Percentiles rank a stretch among this genome's conserved stretches.
Evolutionary conservation across 306 rosid species (phyloP).

Genomic region (Vachellia pachyceras): DNA sequence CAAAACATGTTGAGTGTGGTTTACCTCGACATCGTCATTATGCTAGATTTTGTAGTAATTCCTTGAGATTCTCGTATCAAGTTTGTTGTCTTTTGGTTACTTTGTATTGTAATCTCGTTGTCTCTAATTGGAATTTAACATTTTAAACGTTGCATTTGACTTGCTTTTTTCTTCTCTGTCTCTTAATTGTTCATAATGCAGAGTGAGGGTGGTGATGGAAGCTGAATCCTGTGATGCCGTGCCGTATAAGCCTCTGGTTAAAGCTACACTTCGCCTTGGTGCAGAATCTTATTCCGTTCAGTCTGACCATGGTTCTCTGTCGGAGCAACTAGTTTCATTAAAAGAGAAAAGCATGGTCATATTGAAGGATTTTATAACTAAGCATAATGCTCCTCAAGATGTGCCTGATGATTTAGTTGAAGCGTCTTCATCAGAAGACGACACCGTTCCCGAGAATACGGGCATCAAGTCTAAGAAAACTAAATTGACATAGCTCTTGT

Average conservation of each 20-base stretch:
- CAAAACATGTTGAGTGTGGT: background rate
- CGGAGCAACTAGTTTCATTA: constrained; percentile 71
- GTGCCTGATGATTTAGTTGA: constrained; percentile 81
- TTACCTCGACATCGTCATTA: background rate
- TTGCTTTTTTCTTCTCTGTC: background rate
- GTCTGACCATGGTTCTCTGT: constrained; percentile 53
- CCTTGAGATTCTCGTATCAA: background rate
- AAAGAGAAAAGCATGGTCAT: constrained; percentile 77
- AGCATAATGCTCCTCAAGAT: constrained; percentile 77
- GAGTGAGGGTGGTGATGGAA: constrained; percentile 45
- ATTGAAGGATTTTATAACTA: constrained; percentile 83
- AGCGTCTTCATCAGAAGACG: constrained; percentile 69
- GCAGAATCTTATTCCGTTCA: constrained; percentile 59
- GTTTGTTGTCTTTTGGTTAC: constrained; percentile 27
- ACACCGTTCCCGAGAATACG: constrained; percentile 57
- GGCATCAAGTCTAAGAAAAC: constrained; percentile 69
- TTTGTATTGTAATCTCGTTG: constrained; percentile 19
- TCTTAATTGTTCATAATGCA: constrained; percentile 24
- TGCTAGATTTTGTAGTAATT: background rate
- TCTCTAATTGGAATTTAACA: constrained; percentile 10
- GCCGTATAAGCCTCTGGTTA: constrained; percentile 47
- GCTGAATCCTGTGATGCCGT: constrained; percentile 46
- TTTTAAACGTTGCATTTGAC: constrained; percentile 19
- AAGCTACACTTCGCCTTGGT: constrained; percentile 60
- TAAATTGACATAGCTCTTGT: constrained; percentile 53